A percentile compares a stretch with the other conserved stretches of the same genome.
phyloP scores from a whole-genome alignment of 2,329 filamentous ascomycete genomes.

The Ampelomyces quisqualis region DNA sequence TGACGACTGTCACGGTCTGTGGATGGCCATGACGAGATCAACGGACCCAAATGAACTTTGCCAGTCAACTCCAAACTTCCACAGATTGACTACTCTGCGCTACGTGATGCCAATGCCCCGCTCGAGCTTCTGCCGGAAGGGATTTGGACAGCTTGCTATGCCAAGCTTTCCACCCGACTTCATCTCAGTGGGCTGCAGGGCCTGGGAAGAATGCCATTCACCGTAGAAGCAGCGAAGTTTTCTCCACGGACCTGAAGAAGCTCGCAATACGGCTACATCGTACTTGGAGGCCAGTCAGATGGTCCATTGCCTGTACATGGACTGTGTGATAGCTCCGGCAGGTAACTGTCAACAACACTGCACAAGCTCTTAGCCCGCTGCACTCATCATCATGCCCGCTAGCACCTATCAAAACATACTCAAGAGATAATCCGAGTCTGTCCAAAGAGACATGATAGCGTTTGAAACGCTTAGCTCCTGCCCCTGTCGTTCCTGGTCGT shows the following conservation, averaged over 20 bases:
- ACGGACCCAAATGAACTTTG: conserved; percentile 29
- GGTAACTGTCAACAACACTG: neutral
- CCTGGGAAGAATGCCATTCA: too few relatives aligned
- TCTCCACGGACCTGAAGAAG: conserved; percentile 9
- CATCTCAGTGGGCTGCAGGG: conserved; percentile 17
- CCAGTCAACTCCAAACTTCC: conserved; percentile 21
- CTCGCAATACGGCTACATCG: too few relatives aligned
- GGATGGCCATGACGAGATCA: conserved; percentile 26
- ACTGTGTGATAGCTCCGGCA: conserved; percentile 4
- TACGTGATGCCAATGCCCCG: conserved; percentile 25
- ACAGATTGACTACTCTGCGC: conserved; percentile 13
- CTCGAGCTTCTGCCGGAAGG: conserved; percentile 20
- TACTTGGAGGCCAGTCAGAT: too few relatives aligned
- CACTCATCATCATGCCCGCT: neutral
- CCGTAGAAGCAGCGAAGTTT: too few relatives aligned
- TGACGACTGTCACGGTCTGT: conserved; percentile 32
- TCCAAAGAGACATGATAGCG: too few relatives aligned
- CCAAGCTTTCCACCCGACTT: conserved; percentile 38
- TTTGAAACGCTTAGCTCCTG: too few relatives aligned
- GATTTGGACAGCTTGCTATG: conserved; percentile 26
- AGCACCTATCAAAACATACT: too few relatives aligned
- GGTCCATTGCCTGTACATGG: neutral
- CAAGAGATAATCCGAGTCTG: too few relatives aligned
- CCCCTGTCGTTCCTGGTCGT: too few relatives aligned
- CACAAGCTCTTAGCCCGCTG: neutral